Evolutionary conservation across 164 flowering plant species (phyloP).

Genomic region (Taxillus chinensis): DNA sequence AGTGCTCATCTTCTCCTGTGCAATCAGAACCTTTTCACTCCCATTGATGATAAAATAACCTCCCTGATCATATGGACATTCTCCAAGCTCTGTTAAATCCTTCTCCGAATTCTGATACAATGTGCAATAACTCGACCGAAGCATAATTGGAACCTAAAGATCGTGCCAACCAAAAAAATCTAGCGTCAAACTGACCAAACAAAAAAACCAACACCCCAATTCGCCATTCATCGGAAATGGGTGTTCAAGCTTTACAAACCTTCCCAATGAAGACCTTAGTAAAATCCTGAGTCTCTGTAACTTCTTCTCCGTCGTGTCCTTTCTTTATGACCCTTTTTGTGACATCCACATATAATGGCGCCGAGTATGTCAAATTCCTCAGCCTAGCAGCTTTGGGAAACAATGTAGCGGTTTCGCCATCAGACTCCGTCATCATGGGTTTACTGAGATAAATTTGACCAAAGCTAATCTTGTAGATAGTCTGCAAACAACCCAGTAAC

Average conservation of each 20-base stretch:
- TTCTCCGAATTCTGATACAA: constrained; percentile 85
- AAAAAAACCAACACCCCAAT: background rate
- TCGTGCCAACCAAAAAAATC: background rate
- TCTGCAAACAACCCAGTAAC: constrained; percentile 36
- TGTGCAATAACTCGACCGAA: constrained; percentile 93
- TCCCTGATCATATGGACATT: constrained; percentile 98
- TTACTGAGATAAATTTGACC: constrained; percentile 96
- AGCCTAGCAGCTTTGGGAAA: constrained; percentile 96
- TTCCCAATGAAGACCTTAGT: constrained; percentile 93
- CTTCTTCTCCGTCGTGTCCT: constrained; percentile 95
- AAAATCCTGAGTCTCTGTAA: constrained; percentile 91
- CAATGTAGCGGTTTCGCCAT: constrained; percentile 94
- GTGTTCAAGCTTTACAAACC: constrained; percentile 26
- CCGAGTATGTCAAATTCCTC: constrained; percentile 90
- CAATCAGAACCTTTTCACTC: constrained; percentile 95
- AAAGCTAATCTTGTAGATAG: constrained; percentile 86
- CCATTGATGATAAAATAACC: constrained; percentile 98
- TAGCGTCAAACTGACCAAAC: too few relatives aligned
- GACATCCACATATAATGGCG: constrained; percentile 95
- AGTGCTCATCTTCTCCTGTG: constrained; percentile 99
- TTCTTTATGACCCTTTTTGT: constrained; percentile 76
- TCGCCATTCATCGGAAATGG: background rate
- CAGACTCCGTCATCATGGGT: constrained; percentile 99
- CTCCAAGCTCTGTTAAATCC: constrained; percentile 96
- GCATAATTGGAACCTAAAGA: constrained; percentile 91